Evolutionary conservation across 2,329 filamentous ascomycete species (phyloP), one percentile per base, ranked within the genome.

Genomic region (Aspergillus unguis): DNA sequence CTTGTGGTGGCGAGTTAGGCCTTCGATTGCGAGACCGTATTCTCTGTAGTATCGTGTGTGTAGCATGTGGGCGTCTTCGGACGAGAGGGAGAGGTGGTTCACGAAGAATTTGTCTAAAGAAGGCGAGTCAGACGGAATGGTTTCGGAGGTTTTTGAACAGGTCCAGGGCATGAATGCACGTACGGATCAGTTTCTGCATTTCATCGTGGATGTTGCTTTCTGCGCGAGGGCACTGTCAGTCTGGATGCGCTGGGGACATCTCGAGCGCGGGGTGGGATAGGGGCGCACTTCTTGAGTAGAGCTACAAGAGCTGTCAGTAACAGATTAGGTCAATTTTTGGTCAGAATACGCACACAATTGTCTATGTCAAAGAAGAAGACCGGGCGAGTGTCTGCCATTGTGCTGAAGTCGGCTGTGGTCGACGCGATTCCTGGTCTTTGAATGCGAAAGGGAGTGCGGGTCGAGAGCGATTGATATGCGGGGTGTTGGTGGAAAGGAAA

Each of bases 11-110:
- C 90, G 85, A 35, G 96, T 90, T 1, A 99, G 81, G 1, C 94
- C 94, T 75, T 97, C 91, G 58, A 99, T 95, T 29, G 94, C 94
- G n/a, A 99, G 83, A 29, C 95, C 94, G 69, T 99, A 99, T 70
- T 89, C 91, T 65, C 85, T 87, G 77, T 97, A 99, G 77, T 99
- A 99, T 63, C 92, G 88, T 70, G 85, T 80, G 72, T 97, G 94
- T 27, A 99, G 83, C 63, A 86, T 82, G 55, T 84, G 84, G n/a
- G 94, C 94, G 54, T 97, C 92, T 50, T 90, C 80, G 61, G 80
- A 78, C 1, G 83, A 80, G 2, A 97, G 77, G 25, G 85, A 82
- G 3, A 97, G 82, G 69, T 96, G 90, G 48, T 73, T 76, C 58
- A 80, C 71, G 63, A 86, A 85, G 68, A 84, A 86, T 52, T 77